These are phyloP conservation scores for Xanthoconium stramineum DNA, from an alignment of 768 basidiomycete genomes.

Conservation along the genomic window DNA sequence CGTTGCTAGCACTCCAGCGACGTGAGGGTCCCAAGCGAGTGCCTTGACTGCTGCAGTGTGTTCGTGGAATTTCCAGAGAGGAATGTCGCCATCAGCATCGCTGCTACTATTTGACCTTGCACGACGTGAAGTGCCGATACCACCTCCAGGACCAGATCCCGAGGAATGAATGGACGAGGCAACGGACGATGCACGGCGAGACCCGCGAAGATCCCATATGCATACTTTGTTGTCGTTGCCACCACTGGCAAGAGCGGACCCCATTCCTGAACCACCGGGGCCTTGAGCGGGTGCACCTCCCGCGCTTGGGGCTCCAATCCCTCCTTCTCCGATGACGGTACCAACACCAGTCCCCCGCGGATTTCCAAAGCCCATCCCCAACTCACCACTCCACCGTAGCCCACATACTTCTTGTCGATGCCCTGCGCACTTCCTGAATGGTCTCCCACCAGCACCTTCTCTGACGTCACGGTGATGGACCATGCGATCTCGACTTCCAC, in stretches of 20 bases:
- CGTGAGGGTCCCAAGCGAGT: constrained; percentile 97
- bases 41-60: constrained; percentile 98
- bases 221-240: constrained; percentile 99
- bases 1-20: constrained; percentile 84
- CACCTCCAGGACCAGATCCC: constrained; percentile 30
- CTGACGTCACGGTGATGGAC: constrained; percentile 94
- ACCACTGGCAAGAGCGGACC: constrained; percentile 79
- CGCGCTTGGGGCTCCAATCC: constrained; percentile 16
- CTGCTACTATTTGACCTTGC: constrained; percentile 25
- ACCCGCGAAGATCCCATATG: constrained; percentile 89
- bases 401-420: constrained; percentile 97
- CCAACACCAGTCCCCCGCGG: constrained; percentile 16
- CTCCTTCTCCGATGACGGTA: constrained; percentile 14
- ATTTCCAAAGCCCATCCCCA: constrained; percentile 27
- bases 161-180: constrained; percentile 25
- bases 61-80: constrained; percentile 93
- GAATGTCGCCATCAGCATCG: constrained; percentile 45
- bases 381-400: constrained; percentile 73
- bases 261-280: constrained; percentile 32
- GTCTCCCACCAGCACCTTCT: constrained; percentile 50
- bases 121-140: constrained; percentile 23
- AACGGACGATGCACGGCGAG: constrained; percentile 35
- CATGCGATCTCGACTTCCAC: constrained; percentile 87
- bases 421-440: constrained; percentile 68
- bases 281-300: constrained; percentile 28